phyloP scores from a whole-genome alignment of 2,329 filamentous ascomycete species.

The Talaromyces sp. region DNA sequence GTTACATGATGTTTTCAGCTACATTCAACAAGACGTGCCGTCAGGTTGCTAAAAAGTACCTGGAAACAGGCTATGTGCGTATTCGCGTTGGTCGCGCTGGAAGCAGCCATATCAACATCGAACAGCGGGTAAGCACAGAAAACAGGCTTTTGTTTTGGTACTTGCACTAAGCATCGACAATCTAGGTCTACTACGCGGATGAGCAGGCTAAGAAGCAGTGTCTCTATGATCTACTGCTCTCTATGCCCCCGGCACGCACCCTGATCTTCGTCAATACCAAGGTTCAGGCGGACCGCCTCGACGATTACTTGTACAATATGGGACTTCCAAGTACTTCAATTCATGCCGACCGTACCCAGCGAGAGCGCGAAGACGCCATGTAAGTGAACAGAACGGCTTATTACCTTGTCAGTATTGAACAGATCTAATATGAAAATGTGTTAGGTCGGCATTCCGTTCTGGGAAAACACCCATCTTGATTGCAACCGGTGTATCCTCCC shows the following conservation, averaged over 20 bases:
- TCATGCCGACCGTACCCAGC: conserved; percentile 79
- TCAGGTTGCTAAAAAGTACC: conserved; percentile 68
- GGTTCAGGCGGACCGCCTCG: conserved; percentile 70
- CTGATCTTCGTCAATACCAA: conserved; percentile 89
- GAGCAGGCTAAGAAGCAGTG: conserved; percentile 62
- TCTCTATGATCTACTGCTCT: conserved; percentile 66
- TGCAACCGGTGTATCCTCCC: conserved; percentile 78
- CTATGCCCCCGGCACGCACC: conserved; percentile 67
- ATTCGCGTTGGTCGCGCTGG: conserved; percentile 85
- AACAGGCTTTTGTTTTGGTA: background rate
- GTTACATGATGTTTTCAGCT: conserved; percentile 82
- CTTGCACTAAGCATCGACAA: background rate
- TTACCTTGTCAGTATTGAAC: background rate
- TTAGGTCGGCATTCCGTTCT: conserved; percentile 66
- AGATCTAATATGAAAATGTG: conserved; percentile 1
- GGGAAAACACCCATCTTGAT: conserved; percentile 75
- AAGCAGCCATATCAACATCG: conserved; percentile 75
- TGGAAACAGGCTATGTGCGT: conserved; percentile 68
- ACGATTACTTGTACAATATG: conserved; percentile 80
- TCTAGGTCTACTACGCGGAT: conserved; percentile 61
- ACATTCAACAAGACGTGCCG: conserved; percentile 82
- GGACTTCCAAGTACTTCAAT: conserved; percentile 80
- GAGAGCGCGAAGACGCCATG: conserved; percentile 87
- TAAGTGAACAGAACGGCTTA: conserved; percentile 35
- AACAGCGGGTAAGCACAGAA: conserved; percentile 53